phyloP scores from a whole-genome alignment of 1,139 yeast genomes.

The Blastobotrys buckinghamii region DNA sequence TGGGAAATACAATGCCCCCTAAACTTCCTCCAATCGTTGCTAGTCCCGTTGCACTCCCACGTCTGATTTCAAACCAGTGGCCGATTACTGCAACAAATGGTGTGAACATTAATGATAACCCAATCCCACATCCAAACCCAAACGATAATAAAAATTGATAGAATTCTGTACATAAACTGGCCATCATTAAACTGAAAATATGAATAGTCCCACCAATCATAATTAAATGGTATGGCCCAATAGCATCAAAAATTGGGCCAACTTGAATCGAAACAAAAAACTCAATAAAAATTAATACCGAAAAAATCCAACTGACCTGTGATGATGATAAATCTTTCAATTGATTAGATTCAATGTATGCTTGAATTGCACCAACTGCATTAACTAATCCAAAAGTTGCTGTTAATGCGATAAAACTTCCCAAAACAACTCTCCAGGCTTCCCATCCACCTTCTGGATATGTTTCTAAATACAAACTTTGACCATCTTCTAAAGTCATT shows the following conservation, averaged over 20 bases:
- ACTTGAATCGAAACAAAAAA: constrained; percentile 53
- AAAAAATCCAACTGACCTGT: constrained; percentile 62
- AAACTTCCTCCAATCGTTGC: constrained; percentile 65
- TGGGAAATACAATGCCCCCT: constrained; percentile 61
- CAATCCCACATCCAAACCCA: constrained; percentile 52
- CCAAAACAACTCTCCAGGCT: constrained; percentile 54
- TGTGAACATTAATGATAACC: constrained; percentile 51
- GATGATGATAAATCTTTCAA: constrained; percentile 42
- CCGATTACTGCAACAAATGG: constrained; percentile 56
- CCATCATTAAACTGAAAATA: constrained; percentile 47
- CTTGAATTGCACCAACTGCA: constrained; percentile 64
- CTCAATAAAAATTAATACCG: constrained; percentile 50
- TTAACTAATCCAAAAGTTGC: constrained; percentile 64
- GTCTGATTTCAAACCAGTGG: constrained; percentile 53
- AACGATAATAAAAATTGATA: constrained; percentile 56
- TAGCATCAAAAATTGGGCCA: constrained; percentile 57
- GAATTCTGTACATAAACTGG: constrained; percentile 49
- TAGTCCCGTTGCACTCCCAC: constrained; percentile 57
- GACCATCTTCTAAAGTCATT: constrained; percentile 7
- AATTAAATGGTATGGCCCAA: constrained; percentile 49
- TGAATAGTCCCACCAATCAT: constrained; percentile 43
- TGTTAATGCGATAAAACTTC: constrained; percentile 57
- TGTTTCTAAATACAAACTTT: neutral
- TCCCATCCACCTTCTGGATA: constrained; percentile 38
- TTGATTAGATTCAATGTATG: constrained; percentile 55